Percentiles rank a stretch among this genome's conserved stretches.
These are phyloP conservation scores for Suaeda aralocaspica DNA, from an alignment of 148 eudicot species.

Conservation along the genomic window DNA sequence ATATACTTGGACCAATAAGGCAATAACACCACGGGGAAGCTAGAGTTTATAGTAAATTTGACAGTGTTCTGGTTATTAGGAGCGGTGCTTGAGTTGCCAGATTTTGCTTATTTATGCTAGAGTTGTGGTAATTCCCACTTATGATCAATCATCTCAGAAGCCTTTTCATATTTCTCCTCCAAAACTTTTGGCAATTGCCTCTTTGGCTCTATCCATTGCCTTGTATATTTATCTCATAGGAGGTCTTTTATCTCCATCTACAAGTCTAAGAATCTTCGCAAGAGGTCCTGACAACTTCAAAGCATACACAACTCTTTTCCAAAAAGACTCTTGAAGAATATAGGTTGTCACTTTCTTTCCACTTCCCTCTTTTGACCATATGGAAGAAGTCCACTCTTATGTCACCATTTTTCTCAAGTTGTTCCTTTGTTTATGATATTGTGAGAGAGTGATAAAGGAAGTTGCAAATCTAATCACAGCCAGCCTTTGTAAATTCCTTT, in stretches of 20 bases:
- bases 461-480: background rate
- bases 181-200: background rate
- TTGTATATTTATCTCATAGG: background rate
- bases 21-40: no score
- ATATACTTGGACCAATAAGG: no score
- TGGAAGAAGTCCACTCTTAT: background rate
- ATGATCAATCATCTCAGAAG: constrained; percentile 1
- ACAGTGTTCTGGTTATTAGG: no score
- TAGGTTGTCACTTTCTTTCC: background rate
- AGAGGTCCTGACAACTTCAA: background rate
- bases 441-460: background rate
- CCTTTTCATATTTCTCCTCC: background rate
- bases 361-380: background rate
- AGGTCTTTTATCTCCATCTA: background rate
- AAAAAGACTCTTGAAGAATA: background rate
- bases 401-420: constrained; percentile 2
- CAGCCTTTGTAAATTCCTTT: background rate
- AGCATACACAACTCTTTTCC: background rate
- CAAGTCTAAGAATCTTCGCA: background rate
- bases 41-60: no score
- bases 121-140: no score
- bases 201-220: constrained; percentile 1
- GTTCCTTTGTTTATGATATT: background rate
- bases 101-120: no score
- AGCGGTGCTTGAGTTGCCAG: no score